Base-by-base conservation (phyloP, 352 stramenopile species). In the Phytophthora pistaciae region DNA sequence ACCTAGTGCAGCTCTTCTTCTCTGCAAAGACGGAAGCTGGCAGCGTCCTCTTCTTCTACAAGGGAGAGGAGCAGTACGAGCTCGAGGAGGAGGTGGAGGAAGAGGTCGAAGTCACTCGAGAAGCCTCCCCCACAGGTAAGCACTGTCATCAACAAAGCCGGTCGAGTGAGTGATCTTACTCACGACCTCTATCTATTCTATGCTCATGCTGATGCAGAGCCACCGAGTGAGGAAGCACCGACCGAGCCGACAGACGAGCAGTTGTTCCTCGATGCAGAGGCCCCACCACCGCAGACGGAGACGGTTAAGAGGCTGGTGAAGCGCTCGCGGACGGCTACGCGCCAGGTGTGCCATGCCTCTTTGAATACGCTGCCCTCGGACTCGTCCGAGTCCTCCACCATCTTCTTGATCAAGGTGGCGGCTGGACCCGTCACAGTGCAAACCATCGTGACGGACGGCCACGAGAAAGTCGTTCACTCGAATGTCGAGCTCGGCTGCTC, bases 401-500 rank as follows among this genome's bases (percentile, higher is more conserved):
- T 96, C 5, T 96, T 96, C 56, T 73, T 96, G 49, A 90, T 95
- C 73, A 96, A 96, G 52, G 79, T 92, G 16, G 72, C 72, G 0
- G 20, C 85, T 0, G 88, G 87, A 0, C 78, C 80, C 7, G 79
- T 95, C 23, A 64, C 74, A 3, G 61, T 92, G 16, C 61, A 87
- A 14, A 79, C 53, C 5, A 42, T 72, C 3, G 57, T 70, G 2
- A 72, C 66, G 2, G 74, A 88, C 21, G 59, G 29, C 5, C 56
- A 78, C 48, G 80, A 94, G 59, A 90, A 80, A 48, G 70, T 88
- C n/a, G 75, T 84, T 1, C 75, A 90, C 29, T 56, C 53, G 21
- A 96, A 95, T 50, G 68, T 97, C 8, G 92, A 98, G 61, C 89
- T 97, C 53, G 92, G 89, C 1, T 96, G 88, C 70, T 94, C 93